These are phyloP conservation scores for Betula pendula DNA, from an alignment of 306 rosid genomes.

Conservation along the genomic window DNA sequence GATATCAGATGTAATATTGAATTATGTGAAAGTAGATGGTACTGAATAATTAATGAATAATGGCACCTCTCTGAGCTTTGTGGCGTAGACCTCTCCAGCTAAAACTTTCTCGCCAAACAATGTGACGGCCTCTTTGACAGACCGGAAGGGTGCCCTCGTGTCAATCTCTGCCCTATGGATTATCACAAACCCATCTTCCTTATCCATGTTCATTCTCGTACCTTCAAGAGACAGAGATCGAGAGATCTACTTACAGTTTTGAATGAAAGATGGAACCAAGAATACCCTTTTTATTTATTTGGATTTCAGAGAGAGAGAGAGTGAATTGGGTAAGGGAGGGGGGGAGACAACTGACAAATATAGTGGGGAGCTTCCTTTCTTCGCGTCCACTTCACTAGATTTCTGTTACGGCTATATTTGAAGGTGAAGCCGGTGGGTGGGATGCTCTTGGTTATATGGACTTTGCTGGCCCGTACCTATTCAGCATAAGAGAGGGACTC, in stretches of 20 bases:
- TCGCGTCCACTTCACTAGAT: conserved; percentile 98
- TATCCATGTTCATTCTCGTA: conserved; percentile 36
- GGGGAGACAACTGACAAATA: conserved; percentile 9
- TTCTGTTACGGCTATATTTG: conserved; percentile 46
- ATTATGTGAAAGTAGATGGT: neutral
- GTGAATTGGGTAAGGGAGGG: conserved; percentile 7
- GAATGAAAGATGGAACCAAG: conserved; percentile 1
- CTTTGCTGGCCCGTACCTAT: neutral
- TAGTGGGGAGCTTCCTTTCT: conserved; percentile 78
- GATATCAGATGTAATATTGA: no score
- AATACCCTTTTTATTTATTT: neutral
- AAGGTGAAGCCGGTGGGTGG: conserved; percentile 54
- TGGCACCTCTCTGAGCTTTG: conserved; percentile 66
- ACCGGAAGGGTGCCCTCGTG: conserved; percentile 70
- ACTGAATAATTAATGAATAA: neutral
- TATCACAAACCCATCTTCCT: conserved; percentile 34
- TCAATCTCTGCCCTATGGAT: conserved; percentile 75
- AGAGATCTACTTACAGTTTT: neutral
- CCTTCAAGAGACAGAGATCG: neutral
- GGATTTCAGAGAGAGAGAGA: conserved; percentile 15
- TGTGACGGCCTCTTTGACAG: conserved; percentile 86
- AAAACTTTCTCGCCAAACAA: conserved; percentile 78
- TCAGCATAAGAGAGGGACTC: conserved; percentile 46
- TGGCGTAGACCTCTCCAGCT: conserved; percentile 66
- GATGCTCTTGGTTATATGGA: conserved; percentile 22